Evolutionary conservation across 1,139 yeast genomes (phyloP), one percentile per base, ranked within the genome.

Genomic region (Pneumocystis canis): DNA sequence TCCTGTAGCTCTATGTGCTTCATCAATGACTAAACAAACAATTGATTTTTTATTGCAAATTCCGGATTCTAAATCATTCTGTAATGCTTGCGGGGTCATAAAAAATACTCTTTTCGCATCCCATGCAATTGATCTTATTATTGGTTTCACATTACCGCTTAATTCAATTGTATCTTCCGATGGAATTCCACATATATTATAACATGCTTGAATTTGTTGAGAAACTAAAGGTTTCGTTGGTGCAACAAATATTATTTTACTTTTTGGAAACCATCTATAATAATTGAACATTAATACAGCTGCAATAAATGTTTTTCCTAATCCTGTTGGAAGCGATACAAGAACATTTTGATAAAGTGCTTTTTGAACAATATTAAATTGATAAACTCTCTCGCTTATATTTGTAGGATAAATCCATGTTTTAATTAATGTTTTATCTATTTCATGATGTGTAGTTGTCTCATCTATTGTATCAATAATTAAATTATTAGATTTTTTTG

Each of bases 151-250:
- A 3, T 71, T 71, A 67, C 94, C 97, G 60, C 92, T 75, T 64
- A 94, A 75, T 61, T 89, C 87, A 0, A 96, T 95, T 1, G 92
- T 87, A 63, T 85, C 85, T 25, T 79, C 75, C 60, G 84, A 77
- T 0, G 95, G 85, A 31, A 90, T 82, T 1, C 97, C 97, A 0
- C 96, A 85, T 33, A 88, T 84, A 9, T 89, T 86, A 65, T 90
- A 79, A 70, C 97, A 92, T 0, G 97, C 97, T 70, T 87, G 87
- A 68, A 92, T 87, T 73, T 94, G 98, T 73, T 94, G 99, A 0
- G 96, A 92, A n/a, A 94, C 98, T 65, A 94, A 78, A 0, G 99
- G 99, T 68, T 89, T 79, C 0, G 99, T 94, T 0, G 99, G 99
- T 0, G 99, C 98, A 85, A 92, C 84, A 71, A 94, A 94, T 5